A percentile compares a stretch with the other conserved stretches of the same genome.
These are phyloP conservation scores for Colletotrichum sp. DNA, from an alignment of 2,329 filamentous ascomycete species.

Conservation along the genomic window DNA sequence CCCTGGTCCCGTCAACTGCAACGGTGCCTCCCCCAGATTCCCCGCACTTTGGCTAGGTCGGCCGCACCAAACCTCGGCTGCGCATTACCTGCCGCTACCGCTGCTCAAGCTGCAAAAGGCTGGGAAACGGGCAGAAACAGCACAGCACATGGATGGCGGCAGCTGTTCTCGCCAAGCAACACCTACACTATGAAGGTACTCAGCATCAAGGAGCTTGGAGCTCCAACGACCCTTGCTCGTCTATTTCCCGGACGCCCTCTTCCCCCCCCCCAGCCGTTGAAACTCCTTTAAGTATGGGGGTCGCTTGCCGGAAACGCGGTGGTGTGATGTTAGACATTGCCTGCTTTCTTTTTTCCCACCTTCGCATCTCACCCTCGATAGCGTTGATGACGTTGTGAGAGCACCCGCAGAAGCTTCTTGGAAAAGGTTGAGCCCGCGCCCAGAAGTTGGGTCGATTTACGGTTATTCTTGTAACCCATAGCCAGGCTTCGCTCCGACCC, in stretches of 20 bases:
- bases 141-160: background rate
- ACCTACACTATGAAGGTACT: background rate
- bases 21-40: background rate
- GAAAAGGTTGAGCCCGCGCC: background rate
- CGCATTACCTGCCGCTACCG: background rate
- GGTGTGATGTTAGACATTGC: background rate
- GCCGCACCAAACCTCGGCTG: conserved; percentile 15
- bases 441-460: background rate
- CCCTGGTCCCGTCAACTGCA: background rate
- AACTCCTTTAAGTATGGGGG: conserved; percentile 3
- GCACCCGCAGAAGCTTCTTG: background rate
- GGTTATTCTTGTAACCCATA: background rate
- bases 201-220: background rate
- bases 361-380: background rate
- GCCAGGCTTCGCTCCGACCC: background rate
- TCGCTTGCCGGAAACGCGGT: background rate
- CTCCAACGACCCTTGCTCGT: background rate
- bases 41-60: conserved; percentile 7
- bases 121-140: background rate
- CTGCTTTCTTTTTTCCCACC: background rate
- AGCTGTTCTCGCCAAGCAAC: background rate
- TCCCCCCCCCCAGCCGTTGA: background rate
- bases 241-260: background rate
- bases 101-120: background rate
- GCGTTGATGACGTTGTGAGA: background rate